Conservation (phyloP, 1,284 basidiomycete genomes). For the Puccinia hordei region DNA sequence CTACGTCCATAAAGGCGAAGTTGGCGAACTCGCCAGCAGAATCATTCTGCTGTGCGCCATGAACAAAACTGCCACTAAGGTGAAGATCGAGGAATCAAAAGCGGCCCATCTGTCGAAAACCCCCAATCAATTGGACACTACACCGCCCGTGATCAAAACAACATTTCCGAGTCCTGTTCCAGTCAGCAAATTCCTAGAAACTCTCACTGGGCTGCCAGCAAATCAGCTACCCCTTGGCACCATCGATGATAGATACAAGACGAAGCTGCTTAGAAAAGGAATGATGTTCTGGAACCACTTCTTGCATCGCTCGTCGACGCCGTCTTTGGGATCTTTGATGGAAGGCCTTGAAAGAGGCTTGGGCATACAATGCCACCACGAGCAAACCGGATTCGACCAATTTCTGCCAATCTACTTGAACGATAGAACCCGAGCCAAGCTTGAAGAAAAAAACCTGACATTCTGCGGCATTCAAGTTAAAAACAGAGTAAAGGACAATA, state of each 20-base stretch:
- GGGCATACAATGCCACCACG: not conserved
- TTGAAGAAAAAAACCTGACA: not conserved
- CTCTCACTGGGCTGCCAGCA: not conserved
- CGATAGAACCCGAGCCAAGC: not conserved
- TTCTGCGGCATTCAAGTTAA: not conserved
- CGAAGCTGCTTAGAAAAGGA: not conserved
- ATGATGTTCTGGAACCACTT: slow-evolving; percentile 17
- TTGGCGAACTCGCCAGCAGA: not conserved
- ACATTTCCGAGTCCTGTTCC: not conserved
- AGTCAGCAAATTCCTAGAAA: not conserved
- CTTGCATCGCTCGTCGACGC: not conserved
- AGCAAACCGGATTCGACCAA: not conserved
- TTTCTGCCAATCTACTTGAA: not conserved
- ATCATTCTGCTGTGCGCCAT: slow-evolving; percentile 17
- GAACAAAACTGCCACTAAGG: not conserved
- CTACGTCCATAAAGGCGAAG: not conserved
- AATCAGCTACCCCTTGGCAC: not conserved
- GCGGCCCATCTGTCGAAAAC: not conserved
- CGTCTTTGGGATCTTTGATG: not conserved
- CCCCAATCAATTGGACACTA: not conserved
- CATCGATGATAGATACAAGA: not conserved
- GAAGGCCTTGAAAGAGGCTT: not conserved
- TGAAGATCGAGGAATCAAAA: not conserved
- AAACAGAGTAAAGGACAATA: not conserved
- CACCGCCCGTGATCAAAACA: not conserved